Conservation (phyloP, 805 yeast genomes). For the Blastobotrys muscicola region DNA sequence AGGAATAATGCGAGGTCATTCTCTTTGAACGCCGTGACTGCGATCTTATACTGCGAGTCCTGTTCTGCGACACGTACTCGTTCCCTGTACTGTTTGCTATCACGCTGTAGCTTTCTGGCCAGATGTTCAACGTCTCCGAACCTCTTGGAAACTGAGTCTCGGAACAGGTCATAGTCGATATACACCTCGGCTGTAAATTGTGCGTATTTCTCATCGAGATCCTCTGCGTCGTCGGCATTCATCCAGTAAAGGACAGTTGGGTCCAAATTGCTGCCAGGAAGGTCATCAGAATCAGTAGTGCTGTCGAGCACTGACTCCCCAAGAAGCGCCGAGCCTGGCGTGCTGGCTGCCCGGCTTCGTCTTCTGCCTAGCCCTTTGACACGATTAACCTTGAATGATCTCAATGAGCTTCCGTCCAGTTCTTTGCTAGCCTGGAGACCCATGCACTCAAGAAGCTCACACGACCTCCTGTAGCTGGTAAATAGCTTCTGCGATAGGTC, state of each 20-base stretch:
- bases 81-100: conserved; percentile 37
- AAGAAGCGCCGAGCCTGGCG: background rate
- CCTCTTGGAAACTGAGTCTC: conserved; percentile 51
- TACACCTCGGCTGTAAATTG: conserved; percentile 24
- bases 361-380: conserved; percentile 53
- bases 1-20: conserved; percentile 79
- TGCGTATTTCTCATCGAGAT: conserved; percentile 8
- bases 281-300: conserved; percentile 1
- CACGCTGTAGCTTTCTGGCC: conserved; percentile 66
- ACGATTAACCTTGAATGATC: conserved; percentile 36
- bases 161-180: conserved; percentile 31
- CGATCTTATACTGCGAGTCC: conserved; percentile 42
- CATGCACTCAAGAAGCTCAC: conserved; percentile 59
- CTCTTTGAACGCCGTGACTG: conserved; percentile 54
- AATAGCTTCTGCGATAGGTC: conserved; percentile 35
- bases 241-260: conserved; percentile 40
- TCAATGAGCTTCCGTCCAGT: conserved; percentile 34
- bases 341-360: background rate
- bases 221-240: conserved; percentile 22
- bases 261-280: background rate
- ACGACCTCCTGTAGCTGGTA: conserved; percentile 30
- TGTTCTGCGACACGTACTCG: conserved; percentile 19
- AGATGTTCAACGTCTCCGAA: conserved; percentile 83
- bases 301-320: conserved; percentile 1
- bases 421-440: conserved; percentile 56